Evolutionary conservation across 331 rosid species (phyloP), one percentile per base, ranked within the genome.

Genomic region (Ulmus americana): DNA sequence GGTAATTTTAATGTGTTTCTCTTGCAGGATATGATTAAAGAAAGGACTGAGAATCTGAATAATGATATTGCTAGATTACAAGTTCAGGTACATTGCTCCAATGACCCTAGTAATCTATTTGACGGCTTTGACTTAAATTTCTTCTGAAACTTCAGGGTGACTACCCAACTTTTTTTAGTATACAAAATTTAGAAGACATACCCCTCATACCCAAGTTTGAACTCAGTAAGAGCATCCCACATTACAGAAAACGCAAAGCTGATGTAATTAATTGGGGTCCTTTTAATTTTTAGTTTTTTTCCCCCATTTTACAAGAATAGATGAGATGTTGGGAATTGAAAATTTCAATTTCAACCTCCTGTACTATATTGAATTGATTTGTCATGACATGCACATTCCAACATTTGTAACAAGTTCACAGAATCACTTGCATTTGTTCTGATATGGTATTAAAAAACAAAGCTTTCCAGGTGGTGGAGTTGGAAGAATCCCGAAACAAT

Each of bases 391-490:
- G 42, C 73, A 11, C 43, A 50, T 74, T 45, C 75, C 67, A 77
- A 62, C 69, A 40, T 71, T 54, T 69, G 62, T 71, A 72, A 68
- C 48, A 67, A 59, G 65, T 70, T 65, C 68, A 63, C 67, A 50
- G 43, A 69, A 74, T 45, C 47, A 67, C 56, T 68, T 52, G 70
- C 79, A 66, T 68, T 64, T 82, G 77, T 79, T 87, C 95, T 92
- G 88, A 92, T 87, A 66, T 69, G 85, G 90, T 79, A 77, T 82
- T 87, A 87, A 78, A 88, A 90, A 82, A 76, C 84, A 83, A 88
- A 89, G 91, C 81, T 72, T 82, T 86, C 83, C 98, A 92, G 98
- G 91, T 89, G 76, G 77, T 74, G 73, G 88, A 79, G 80, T 82
- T 87, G 84, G 95, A 87, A 66, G 83, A 82, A 64, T 77, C 83